Percentiles rank a stretch among this genome's conserved stretches.
Evolutionary conservation across 306 rosid genomes (phyloP).

Genomic region (Quercus suber): DNA sequence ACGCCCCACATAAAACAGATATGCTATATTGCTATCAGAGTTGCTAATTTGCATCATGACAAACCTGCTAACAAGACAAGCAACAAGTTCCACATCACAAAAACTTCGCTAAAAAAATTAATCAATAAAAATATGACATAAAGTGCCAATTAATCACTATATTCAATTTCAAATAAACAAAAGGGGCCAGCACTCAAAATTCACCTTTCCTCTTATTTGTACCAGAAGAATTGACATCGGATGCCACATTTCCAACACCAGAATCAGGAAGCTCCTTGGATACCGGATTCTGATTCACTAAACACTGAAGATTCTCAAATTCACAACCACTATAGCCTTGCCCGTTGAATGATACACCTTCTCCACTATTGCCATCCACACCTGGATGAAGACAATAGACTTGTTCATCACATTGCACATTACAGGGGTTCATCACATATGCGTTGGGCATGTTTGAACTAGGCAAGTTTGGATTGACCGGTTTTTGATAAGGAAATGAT

Average conservation of each 20-base stretch:
- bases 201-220: constrained; percentile 66
- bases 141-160: not conserved
- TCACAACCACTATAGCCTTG: constrained; percentile 71
- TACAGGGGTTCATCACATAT: constrained; percentile 78
- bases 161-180: not conserved
- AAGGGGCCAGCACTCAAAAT: not conserved
- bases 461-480: constrained; percentile 37
- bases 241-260: constrained; percentile 44
- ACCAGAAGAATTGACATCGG: constrained; percentile 42
- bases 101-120: not conserved
- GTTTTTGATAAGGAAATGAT: constrained; percentile 78
- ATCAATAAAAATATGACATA: constrained; percentile 8
- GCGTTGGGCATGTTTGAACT: constrained; percentile 40
- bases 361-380: constrained; percentile 52
- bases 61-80: not conserved
- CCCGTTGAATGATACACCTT: constrained; percentile 36
- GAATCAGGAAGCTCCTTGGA: constrained; percentile 55
- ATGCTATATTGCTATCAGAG: not conserved
- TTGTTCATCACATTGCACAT: constrained; percentile 79
- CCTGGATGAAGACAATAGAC: constrained; percentile 65
- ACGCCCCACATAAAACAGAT: not conserved
- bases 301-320: constrained; percentile 75
- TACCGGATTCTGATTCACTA: constrained; percentile 55
- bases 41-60: not conserved
- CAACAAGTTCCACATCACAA: constrained; percentile 20